Evolutionary conservation across 129 eudicot genomes (phyloP).

Genomic region (Saussurea involucrata): DNA sequence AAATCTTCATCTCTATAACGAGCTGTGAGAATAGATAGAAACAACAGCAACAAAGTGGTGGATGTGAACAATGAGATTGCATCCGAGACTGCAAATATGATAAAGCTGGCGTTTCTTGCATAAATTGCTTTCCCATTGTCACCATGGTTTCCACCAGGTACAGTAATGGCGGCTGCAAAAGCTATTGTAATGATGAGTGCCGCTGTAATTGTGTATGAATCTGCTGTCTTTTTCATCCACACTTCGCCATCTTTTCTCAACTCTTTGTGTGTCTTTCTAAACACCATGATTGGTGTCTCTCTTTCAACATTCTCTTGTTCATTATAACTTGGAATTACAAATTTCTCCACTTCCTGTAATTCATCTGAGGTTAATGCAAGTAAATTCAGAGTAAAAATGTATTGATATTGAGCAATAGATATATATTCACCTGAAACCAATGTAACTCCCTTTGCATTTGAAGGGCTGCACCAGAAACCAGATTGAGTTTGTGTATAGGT

Average conservation of each 20-base stretch:
- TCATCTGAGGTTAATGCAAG: neutral
- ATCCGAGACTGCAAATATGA: slow-evolving; percentile 3
- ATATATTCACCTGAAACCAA: slow-evolving; percentile 17
- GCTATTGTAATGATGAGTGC: slow-evolving; percentile 24
- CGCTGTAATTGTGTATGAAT: slow-evolving; percentile 22
- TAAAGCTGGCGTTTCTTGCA: neutral
- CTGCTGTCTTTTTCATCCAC: slow-evolving; percentile 28
- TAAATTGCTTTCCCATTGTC: neutral
- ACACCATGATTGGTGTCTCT: slow-evolving; percentile 21
- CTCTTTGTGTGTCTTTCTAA: slow-evolving; percentile 6
- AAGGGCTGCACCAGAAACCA: slow-evolving; percentile 13
- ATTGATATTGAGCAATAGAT: neutral
- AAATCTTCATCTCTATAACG: slow-evolving; percentile 24
- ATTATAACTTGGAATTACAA: neutral
- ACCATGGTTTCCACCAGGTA: slow-evolving; percentile 27
- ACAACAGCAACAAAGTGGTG: slow-evolving; percentile 8
- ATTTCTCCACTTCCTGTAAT: slow-evolving; percentile 5
- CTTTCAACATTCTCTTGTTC: neutral
- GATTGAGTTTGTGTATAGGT: slow-evolving; percentile 11
- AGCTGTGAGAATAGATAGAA: slow-evolving; percentile 21
- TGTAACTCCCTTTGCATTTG: slow-evolving; percentile 6
- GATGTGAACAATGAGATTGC: slow-evolving; percentile 12
- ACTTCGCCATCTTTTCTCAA: slow-evolving; percentile 17
- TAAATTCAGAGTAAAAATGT: neutral
- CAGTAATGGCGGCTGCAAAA: slow-evolving; percentile 32